Conservation (phyloP, 768 basidiomycete genomes). For the Pisolithus tinctorius region DNA sequence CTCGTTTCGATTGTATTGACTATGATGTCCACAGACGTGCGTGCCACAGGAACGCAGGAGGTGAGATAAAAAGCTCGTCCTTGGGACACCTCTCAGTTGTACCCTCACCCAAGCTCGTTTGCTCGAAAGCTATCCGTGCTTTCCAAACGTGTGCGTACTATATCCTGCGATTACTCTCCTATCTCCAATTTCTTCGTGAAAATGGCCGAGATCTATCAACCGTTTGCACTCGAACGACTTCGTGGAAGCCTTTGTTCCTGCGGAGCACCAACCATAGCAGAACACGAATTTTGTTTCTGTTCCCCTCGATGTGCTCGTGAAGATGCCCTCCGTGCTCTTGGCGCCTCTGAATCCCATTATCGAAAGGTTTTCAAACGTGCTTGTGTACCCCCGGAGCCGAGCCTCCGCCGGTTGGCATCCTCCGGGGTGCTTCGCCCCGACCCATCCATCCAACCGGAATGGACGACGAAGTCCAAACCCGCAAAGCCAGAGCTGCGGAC, state of each 20-base stretch:
- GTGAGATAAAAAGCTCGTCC: background rate
- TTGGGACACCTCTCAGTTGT: background rate
- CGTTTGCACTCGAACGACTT: slow-evolving; percentile 6
- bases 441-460: background rate
- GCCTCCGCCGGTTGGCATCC: background rate
- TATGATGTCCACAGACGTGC: background rate
- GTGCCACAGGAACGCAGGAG: background rate
- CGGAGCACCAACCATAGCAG: slow-evolving; percentile 15
- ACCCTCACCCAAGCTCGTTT: background rate
- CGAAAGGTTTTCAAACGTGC: slow-evolving; percentile 16
- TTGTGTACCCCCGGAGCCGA: slow-evolving; percentile 1
- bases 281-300: slow-evolving; percentile 25
- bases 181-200: background rate
- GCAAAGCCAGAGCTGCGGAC: background rate
- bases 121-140: background rate
- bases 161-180: slow-evolving; percentile 1
- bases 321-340: slow-evolving; percentile 23
- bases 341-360: slow-evolving; percentile 17
- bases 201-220: background rate
- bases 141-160: background rate
- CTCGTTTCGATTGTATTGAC: background rate
- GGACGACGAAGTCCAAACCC: background rate
- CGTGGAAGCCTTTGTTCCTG: slow-evolving; percentile 18
- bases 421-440: background rate
- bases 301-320: slow-evolving; percentile 20